A percentile compares a stretch with the other conserved stretches of the same genome.
Evolutionary conservation across 345 rosid species (phyloP).

Genomic region (Anastatica hierochuntica): DNA sequence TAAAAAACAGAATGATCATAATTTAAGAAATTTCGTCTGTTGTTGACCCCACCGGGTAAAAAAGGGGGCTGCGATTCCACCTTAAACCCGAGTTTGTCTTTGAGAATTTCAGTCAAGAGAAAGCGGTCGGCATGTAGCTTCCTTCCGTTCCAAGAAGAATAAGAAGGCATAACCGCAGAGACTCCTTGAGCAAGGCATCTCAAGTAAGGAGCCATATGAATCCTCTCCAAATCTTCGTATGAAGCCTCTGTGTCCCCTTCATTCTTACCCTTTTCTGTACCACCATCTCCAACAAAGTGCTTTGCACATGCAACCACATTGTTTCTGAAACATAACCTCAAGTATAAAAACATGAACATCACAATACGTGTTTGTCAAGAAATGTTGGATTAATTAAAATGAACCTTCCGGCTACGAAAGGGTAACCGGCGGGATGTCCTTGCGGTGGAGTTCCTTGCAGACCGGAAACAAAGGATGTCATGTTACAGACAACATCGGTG

Average conservation of each 20-base stretch:
- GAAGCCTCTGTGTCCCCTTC: conserved; percentile 59
- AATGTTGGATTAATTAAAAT: not conserved
- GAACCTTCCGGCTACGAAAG: conserved; percentile 72
- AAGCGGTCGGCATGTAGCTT: conserved; percentile 51
- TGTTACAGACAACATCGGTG: conserved; percentile 49
- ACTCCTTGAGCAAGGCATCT: conserved; percentile 68
- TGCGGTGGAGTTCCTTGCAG: conserved; percentile 73
- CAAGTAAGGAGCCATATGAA: conserved; percentile 64
- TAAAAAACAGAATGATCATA: not conserved
- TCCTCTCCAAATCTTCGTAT: conserved; percentile 57
- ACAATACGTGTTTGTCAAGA: not conserved
- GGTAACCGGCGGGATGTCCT: conserved; percentile 63
- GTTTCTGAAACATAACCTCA: conserved; percentile 28
- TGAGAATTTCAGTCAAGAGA: conserved; percentile 61
- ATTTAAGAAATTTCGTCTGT: not conserved
- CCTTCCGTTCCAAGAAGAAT: conserved; percentile 75
- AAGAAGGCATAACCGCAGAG: conserved; percentile 73
- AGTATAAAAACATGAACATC: not conserved
- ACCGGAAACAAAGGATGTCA: conserved; percentile 55
- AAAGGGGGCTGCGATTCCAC: conserved; percentile 11
- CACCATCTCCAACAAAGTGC: conserved; percentile 94
- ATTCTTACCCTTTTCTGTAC: conserved; percentile 57
- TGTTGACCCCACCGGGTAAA: not conserved
- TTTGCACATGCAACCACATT: conserved; percentile 78
- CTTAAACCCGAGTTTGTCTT: conserved; percentile 65